Base-by-base conservation (phyloP, 2,329 filamentous ascomycete genomes). In the Neonectria magnoliae region DNA sequence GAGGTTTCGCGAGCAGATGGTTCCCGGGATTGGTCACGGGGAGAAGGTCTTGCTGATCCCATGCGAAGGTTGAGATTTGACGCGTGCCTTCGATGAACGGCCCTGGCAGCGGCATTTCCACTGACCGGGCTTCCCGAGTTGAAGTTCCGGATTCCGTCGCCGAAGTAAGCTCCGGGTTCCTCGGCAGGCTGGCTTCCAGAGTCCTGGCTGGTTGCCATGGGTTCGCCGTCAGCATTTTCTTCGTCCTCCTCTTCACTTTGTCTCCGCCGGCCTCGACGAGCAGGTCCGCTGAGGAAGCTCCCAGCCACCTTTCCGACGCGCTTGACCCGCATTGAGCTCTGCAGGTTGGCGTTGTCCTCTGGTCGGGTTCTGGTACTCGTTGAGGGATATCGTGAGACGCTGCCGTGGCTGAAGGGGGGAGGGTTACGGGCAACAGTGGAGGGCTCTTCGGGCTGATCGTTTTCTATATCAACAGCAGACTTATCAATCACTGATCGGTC, bases 271-370 rank as follows among this genome's bases (percentile, higher is more conserved):
- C 92, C 93, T 70, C 93, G 85, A 59, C 93, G 87, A 20, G 93
- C 92, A 29, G 93, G 93, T 1, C 92, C 93, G 70, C 92, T 93
- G 22, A 96, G 82, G 69, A 95, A 94, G 64, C 88, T 91, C 1
- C 93, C 93, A 2, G 91, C 88, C 8, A 91, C 84, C 77, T 93
- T 92, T 16, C 90, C 91, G 14, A 93, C 87, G 65, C 92, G 85
- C 79, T 94, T 95, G 63, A 94, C 83, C 5, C 93, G 87, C 84
- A 94, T 88, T 0, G 93, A 93, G 71, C 90, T 90, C 65, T 93
- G 91, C 2, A 88, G 81, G 14, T 87, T 90, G 36, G 81, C 80
- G 36, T 91, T 89, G 25, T 94, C 91, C 3, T 88, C 88, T 54
- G 84, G 83, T 38, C 85, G 82, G 16, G 79, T 82, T 54, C 83